A percentile compares a stretch with the other conserved stretches of the same genome.
phyloP scores from a whole-genome alignment of 768 basidiomycete species.

The Boletus rufocinnamomeus region DNA sequence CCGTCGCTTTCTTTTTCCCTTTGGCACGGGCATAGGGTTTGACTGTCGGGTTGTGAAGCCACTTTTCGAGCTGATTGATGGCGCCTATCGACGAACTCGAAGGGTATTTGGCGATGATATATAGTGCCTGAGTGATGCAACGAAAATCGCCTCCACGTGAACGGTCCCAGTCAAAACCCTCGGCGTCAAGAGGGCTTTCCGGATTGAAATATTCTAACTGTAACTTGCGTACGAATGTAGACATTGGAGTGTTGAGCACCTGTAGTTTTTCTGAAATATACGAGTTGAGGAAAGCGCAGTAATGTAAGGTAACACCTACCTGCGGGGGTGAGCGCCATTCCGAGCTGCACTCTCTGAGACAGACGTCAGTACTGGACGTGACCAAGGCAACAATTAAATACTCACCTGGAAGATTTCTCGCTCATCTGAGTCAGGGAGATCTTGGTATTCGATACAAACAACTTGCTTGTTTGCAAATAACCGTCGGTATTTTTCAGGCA shows the following conservation, averaged over 20 bases:
- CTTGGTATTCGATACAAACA: conserved; percentile 77
- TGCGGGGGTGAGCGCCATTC: conserved; percentile 74
- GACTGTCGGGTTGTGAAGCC: conserved; percentile 40
- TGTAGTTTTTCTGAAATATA: conserved; percentile 59
- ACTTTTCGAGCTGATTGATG: conserved; percentile 48
- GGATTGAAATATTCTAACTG: conserved; percentile 47
- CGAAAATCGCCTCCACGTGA: conserved; percentile 58
- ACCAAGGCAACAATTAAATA: not conserved
- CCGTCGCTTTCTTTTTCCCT: conserved; percentile 26
- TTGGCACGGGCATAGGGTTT: conserved; percentile 8
- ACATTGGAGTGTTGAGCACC: conserved; percentile 59
- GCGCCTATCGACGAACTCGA: conserved; percentile 31
- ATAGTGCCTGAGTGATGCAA: conserved; percentile 55
- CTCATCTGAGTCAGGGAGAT: conserved; percentile 56
- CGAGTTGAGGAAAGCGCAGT: not conserved
- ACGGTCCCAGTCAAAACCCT: conserved; percentile 51
- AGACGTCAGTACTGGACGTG: not conserved
- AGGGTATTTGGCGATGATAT: conserved; percentile 48
- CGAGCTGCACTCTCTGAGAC: conserved; percentile 69
- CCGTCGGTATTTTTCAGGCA: conserved; percentile 58
- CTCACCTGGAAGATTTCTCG: conserved; percentile 73
- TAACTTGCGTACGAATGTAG: conserved; percentile 59
- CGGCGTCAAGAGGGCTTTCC: conserved; percentile 38
- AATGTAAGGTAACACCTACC: conserved; percentile 36
- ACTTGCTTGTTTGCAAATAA: conserved; percentile 74